phyloP scores from a whole-genome alignment of 305 asterid genomes.

The Fraxinus dipetala region DNA sequence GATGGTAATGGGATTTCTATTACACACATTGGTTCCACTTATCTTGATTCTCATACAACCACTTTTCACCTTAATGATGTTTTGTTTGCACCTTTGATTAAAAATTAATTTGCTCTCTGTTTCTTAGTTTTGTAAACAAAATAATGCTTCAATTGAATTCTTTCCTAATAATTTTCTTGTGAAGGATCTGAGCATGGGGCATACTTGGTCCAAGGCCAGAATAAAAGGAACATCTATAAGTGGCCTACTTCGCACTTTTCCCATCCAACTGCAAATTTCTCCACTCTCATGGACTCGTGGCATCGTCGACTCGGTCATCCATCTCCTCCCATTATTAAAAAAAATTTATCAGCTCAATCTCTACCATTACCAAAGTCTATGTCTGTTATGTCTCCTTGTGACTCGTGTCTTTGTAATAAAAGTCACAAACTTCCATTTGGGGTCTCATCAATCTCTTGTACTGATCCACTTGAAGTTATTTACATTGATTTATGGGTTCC shows the following conservation, averaged over 20 bases:
- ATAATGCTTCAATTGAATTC: background rate
- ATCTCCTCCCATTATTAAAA: background rate
- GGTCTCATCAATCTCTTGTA: background rate
- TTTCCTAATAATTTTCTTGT: background rate
- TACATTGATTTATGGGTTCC: background rate
- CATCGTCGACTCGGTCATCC: background rate
- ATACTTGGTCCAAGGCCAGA: background rate
- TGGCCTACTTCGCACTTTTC: background rate
- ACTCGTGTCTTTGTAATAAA: background rate
- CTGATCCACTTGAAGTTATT: background rate
- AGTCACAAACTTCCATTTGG: background rate
- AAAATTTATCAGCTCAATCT: background rate
- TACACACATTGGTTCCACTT: background rate
- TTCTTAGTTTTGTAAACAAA: background rate
- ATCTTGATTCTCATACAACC: background rate
- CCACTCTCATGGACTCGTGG: background rate
- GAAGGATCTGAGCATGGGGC: background rate
- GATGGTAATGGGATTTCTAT: background rate
- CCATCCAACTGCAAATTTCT: background rate
- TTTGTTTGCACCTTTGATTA: background rate
- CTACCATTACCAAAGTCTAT: slow-evolving; percentile 34
- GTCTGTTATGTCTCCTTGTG: slow-evolving; percentile 15
- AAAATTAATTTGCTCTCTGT: background rate
- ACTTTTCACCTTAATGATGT: background rate
- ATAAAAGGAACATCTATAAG: no score